Conservation (phyloP, 1,284 basidiomycete species). For the Mycena sp. region DNA sequence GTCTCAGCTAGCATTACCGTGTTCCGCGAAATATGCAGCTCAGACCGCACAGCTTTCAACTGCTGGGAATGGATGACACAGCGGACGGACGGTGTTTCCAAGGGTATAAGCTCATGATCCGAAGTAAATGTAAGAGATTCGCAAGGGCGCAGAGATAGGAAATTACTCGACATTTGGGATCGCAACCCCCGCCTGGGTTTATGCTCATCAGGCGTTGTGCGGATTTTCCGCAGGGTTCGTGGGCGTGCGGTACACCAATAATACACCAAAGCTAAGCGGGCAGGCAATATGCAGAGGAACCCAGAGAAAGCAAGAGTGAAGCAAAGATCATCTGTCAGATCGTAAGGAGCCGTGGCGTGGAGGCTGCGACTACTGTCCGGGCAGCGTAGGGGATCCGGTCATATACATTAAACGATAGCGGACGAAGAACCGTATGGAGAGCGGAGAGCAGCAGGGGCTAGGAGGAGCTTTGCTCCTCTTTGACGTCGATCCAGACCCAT, state of each 20-base stretch:
- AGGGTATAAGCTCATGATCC: too few relatives aligned
- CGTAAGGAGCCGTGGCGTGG: conserved; percentile 20
- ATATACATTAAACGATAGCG: background rate
- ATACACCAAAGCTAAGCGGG: background rate
- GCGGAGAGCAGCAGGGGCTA: background rate
- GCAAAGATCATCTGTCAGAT: conserved; percentile 11
- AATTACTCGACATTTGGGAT: too few relatives aligned
- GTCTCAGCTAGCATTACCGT: too few relatives aligned
- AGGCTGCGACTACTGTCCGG: conserved; percentile 8
- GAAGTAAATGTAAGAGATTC: too few relatives aligned
- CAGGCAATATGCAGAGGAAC: background rate
- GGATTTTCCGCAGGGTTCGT: too few relatives aligned
- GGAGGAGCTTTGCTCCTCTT: background rate
- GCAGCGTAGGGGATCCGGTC: conserved; percentile 8
- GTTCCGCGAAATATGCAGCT: too few relatives aligned
- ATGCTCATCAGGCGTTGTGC: too few relatives aligned
- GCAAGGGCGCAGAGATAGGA: too few relatives aligned
- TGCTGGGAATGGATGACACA: too few relatives aligned
- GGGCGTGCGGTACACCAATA: background rate
- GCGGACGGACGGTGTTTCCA: too few relatives aligned
- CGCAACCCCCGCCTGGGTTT: too few relatives aligned
- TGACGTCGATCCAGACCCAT: conserved; percentile 30
- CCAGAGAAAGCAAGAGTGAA: background rate
- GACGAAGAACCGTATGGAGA: background rate
- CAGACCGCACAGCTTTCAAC: too few relatives aligned